phyloP scores from a whole-genome alignment of 345 rosid species.

The Zanthoxylum bungeanum region DNA sequence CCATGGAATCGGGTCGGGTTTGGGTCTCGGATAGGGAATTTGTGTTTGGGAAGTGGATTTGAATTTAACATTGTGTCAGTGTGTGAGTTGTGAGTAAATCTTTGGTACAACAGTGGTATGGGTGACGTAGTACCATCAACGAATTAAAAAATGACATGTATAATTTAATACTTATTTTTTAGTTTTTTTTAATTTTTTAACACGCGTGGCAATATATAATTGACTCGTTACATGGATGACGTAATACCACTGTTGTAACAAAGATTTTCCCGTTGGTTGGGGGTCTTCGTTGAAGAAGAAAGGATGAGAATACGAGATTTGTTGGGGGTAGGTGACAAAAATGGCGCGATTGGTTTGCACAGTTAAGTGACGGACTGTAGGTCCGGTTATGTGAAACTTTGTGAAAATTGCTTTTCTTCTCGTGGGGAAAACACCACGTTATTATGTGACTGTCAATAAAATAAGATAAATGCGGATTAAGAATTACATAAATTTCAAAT shows the following conservation, averaged over 20 bases:
- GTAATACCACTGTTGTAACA: no score
- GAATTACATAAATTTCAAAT: no score
- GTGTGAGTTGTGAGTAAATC: not conserved
- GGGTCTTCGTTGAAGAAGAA: conserved; percentile 10
- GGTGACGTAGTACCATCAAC: no score
- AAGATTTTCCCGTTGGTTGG: no score
- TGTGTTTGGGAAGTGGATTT: conserved; percentile 11
- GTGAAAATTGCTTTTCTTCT: not conserved
- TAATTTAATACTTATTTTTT: no score
- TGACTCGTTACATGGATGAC: no score
- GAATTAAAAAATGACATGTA: no score
- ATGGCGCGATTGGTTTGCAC: not conserved
- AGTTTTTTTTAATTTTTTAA: no score
- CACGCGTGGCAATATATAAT: no score
- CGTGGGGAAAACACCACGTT: not conserved
- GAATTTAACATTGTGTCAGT: conserved; percentile 14
- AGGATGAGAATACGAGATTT: not conserved
- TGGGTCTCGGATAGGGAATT: not conserved
- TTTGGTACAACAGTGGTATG: no score
- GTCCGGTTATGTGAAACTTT: not conserved
- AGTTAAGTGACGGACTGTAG: conserved; percentile 6
- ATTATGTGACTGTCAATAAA: no score
- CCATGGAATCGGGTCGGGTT: conserved; percentile 38
- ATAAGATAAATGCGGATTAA: no score
- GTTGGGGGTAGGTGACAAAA: conserved; percentile 28